Percentiles rank a stretch among this genome's conserved stretches.
phyloP scores from a whole-genome alignment of 371 early-diverging fungal genomes.

The Mortierella sp. region DNA sequence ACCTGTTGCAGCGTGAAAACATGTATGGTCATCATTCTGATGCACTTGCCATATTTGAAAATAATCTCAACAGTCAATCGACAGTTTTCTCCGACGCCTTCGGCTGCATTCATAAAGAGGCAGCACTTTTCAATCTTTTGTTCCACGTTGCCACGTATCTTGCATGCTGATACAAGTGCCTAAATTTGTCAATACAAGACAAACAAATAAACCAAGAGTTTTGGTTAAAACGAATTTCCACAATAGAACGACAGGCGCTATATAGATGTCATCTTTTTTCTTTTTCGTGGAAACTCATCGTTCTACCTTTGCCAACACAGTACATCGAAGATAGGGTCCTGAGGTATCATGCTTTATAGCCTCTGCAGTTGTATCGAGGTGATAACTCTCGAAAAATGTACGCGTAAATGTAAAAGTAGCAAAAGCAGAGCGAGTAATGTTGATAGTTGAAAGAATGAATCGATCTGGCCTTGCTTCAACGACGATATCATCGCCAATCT shows the following conservation, averaged over 20 bases:
- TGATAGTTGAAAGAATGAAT: conserved; percentile 37
- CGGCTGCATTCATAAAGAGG: conserved; percentile 46
- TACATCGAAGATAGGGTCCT: conserved; percentile 40
- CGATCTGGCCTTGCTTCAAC: conserved; percentile 48
- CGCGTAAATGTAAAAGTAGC: conserved; percentile 37
- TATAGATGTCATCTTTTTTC: too few relatives aligned
- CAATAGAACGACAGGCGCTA: too few relatives aligned
- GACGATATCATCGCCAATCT: conserved; percentile 47
- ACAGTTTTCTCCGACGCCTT: conserved; percentile 50
- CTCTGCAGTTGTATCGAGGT: conserved; percentile 17
- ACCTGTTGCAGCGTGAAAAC: too few relatives aligned
- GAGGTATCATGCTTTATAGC: conserved; percentile 24
- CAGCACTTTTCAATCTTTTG: conserved; percentile 44
- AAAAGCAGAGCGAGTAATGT: conserved; percentile 44
- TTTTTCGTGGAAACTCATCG: too few relatives aligned
- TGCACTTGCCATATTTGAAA: conserved; percentile 33
- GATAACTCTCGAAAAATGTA: conserved; percentile 46
- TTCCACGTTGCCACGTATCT: conserved; percentile 38
- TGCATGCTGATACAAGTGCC: conserved; percentile 50
- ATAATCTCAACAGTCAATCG: conserved; percentile 44
- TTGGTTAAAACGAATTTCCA: too few relatives aligned
- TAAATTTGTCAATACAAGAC: conserved; percentile 8
- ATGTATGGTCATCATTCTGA: too few relatives aligned
- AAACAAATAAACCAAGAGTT: too few relatives aligned
- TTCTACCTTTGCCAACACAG: conserved; percentile 38